Conservation (phyloP, 2,329 filamentous ascomycete species). For the Tolypocladium pustulatum region DNA sequence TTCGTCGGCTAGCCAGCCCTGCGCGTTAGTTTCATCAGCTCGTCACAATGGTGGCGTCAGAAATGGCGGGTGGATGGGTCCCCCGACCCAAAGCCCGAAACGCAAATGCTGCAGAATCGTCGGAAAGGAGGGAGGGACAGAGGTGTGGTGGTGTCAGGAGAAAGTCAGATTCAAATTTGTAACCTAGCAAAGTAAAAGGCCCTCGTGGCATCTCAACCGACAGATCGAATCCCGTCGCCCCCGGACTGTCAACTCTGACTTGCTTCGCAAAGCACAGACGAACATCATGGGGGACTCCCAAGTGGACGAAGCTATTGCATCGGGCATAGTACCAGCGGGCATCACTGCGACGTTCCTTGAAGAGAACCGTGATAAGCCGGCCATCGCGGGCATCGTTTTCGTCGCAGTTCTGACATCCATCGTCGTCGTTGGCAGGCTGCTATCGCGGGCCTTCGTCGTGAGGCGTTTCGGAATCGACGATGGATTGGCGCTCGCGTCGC, state of each 20-base stretch:
- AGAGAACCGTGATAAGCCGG: conserved; percentile 23
- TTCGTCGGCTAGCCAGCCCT: neutral
- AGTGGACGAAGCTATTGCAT: conserved; percentile 20
- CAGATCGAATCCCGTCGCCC: neutral
- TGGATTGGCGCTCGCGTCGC: conserved; percentile 21
- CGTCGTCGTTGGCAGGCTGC: conserved; percentile 21
- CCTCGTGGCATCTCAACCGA: neutral
- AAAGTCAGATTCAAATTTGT: neutral
- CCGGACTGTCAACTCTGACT: neutral
- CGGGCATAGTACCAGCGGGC: conserved; percentile 22
- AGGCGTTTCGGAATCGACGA: conserved; percentile 28
- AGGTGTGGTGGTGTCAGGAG: neutral
- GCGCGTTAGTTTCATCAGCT: neutral
- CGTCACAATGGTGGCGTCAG: neutral
- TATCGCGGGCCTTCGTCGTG: conserved; percentile 24
- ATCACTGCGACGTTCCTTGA: conserved; percentile 23
- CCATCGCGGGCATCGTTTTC: conserved; percentile 28
- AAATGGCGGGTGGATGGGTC: neutral
- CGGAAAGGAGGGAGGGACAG: neutral
- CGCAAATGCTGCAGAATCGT: neutral
- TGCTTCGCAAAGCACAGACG: neutral
- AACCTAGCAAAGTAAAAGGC: neutral
- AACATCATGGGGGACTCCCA: conserved; percentile 13
- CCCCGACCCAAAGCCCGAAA: neutral
- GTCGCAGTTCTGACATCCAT: conserved; percentile 22